Evolutionary conservation across 2,329 filamentous ascomycete species (phyloP).

Genomic region (Geosmithia putterillii): DNA sequence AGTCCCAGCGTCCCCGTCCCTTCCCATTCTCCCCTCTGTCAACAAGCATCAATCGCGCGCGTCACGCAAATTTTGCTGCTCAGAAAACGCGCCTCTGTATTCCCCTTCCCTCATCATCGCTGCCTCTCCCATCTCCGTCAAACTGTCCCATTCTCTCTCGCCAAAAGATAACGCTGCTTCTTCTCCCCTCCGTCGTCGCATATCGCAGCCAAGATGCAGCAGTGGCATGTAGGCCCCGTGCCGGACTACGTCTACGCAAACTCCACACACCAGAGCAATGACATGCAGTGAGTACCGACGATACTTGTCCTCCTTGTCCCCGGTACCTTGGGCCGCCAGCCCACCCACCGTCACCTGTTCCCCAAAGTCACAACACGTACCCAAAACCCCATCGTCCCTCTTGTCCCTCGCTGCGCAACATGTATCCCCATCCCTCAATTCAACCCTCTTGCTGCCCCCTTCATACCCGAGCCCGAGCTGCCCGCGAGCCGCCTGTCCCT

Average conservation of each 20-base stretch:
- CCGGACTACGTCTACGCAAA: slow-evolving; percentile 47
- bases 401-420: not conserved
- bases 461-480: not conserved
- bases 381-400: not conserved
- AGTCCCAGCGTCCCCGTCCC: not conserved
- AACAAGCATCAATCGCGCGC: not conserved
- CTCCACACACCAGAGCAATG: slow-evolving; percentile 39
- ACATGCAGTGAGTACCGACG: slow-evolving; percentile 39
- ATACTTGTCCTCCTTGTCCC: slow-evolving; percentile 24
- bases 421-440: not conserved
- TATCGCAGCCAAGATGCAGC: slow-evolving; percentile 39
- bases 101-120: not conserved
- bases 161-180: not conserved
- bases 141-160: not conserved
- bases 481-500: not conserved
- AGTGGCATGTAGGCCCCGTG: slow-evolving; percentile 49
- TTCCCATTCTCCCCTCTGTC: not conserved
- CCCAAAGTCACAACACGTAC: not conserved
- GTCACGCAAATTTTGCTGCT: not conserved
- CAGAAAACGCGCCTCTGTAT: not conserved
- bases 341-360: slow-evolving; percentile 2
- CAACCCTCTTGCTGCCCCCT: not conserved
- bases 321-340: slow-evolving; percentile 9
- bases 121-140: not conserved
- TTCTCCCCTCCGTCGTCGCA: not conserved